These are phyloP conservation scores for Peniophora sp. DNA, from an alignment of 1,284 basidiomycete species.

Conservation along the genomic window DNA sequence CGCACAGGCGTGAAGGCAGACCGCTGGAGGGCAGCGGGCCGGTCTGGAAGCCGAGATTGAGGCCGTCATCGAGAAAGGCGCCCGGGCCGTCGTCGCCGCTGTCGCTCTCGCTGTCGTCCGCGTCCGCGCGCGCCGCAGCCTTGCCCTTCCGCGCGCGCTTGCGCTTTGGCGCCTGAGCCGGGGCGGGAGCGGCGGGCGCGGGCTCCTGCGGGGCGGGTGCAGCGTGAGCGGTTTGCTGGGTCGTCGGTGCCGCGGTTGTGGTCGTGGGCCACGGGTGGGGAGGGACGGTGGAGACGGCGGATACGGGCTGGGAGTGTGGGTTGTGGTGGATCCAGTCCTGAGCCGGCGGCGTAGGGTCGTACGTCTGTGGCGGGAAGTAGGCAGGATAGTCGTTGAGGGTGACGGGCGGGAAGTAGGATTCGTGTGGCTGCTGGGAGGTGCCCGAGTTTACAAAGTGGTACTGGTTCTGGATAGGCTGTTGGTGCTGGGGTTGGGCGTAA, in stretches of 20 bases:
- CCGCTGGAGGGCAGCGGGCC: too few relatives aligned
- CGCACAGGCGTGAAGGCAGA: too few relatives aligned
- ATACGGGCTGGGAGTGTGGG: too few relatives aligned
- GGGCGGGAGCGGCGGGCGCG: background rate
- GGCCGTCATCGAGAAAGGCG: too few relatives aligned
- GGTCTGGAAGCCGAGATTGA: too few relatives aligned
- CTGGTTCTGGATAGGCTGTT: conserved; percentile 1
- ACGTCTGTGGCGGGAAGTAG: background rate
- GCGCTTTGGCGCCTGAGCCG: background rate
- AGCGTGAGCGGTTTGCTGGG: background rate
- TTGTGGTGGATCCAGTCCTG: too few relatives aligned
- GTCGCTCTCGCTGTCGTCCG: conserved; percentile 1
- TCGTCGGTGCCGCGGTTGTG: background rate
- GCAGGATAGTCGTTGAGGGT: background rate
- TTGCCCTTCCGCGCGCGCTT: background rate
- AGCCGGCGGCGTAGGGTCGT: too few relatives aligned
- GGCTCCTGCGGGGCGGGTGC: background rate
- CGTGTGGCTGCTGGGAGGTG: background rate
- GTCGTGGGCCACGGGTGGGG: background rate
- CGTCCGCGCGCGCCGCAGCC: background rate
- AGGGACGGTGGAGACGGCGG: background rate
- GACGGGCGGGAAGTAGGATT: background rate
- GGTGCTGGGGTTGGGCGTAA: background rate
- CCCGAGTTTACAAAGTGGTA: background rate
- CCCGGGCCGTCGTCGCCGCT: too few relatives aligned